Evolutionary conservation across 2,329 filamentous ascomycete species (phyloP), one percentile per base, ranked within the genome.

Genomic region (Fusarium longipes): DNA sequence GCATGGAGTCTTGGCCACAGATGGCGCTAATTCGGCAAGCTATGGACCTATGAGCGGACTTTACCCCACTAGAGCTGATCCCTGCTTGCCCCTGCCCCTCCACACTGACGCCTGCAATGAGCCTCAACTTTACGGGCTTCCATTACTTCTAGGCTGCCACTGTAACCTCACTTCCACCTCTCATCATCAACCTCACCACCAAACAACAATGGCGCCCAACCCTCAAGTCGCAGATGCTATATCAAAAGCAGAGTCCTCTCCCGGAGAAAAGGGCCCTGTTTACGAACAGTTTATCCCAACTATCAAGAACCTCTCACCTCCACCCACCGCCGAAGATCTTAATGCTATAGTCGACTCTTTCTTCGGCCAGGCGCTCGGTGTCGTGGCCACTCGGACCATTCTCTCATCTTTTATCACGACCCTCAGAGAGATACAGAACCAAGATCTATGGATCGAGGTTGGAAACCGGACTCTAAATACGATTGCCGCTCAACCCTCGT

Each of bases 311-410:
- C 66, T 80, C 49, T 82, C 82, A 15, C 76, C 81, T 6, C 79
- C 81, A 2, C 32, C 74, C 30, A 80, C 77, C 27, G 74, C 79
- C 38, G 73, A 84, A 62, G 89, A 94, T 77, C 83, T 94, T 59
- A 88, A 87, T 62, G 87, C 87, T 72, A 89, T 92, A 70, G 82
- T 89, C 54, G 85, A 89, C 72, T 87, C 85, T 48, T 84, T 94
- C 52, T 87, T 94, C 67, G 84, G 82, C 67, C 89, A 92, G 72
- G 84, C 84, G 22, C 84, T 94, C 53, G 91, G 91, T 72, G 89
- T 95, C 70, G 91, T 96, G n/a, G 84, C 89, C 29, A 89, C 91
- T 7, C 88, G 92, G 8, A 85, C 88, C 17, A 84, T 96, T 14
- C 87, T 96, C 63, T 83, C 85, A 55, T 80, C 82, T 57, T 92